Evolutionary conservation across 192 early-diverging fungal genomes (phyloP), one percentile per base, ranked within the genome.

Genomic region (Linnemannia schmuckeri): DNA sequence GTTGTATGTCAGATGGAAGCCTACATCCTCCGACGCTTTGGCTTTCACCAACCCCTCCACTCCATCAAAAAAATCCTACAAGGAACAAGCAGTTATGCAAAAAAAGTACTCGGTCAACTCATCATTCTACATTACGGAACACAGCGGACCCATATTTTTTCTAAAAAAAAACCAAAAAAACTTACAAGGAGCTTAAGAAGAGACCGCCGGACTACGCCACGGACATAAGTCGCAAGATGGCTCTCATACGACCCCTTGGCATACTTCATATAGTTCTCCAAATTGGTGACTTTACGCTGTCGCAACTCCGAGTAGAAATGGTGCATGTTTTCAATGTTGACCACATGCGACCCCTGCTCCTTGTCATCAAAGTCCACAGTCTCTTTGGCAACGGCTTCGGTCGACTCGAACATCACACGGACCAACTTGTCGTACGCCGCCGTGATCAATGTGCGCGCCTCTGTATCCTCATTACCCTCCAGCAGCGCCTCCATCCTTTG

Each of bases 61-160:
- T 5, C 96, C 97, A 73, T 99, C 98, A 82, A 99, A 99, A 88
- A 99, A 99, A 88, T 97, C 97, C 95, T 96, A 87, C 10, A 73
- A 35, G 52, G 27, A 61, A 35, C 40, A 54, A 41, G 46, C 4
- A 52, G 4, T 18, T 20, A 37, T 37, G 37, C 18, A 18, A 52
- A 57, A 44, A 35, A 63, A 12, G 42, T 6, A 44, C 52, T 18
- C 27, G 4, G 41, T 47, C 5, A 49, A 33, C 22, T 27, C 41
- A 12, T 30, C n/a, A 15, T 35, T 1, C 37, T 44, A 72, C 44
- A 18, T 13, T 8, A 55, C 8, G 40, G 18, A 76, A 15, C 20
- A n/a, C 33, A 61, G 41, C 17, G 66, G 42, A 7, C 72, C n/a
- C 20, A 0, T 35, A 37, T 38, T 7, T 22, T 10, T 1, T 47